Evolutionary conservation across 768 basidiomycete species (phyloP).

Genomic region (Suillus subluteus): DNA sequence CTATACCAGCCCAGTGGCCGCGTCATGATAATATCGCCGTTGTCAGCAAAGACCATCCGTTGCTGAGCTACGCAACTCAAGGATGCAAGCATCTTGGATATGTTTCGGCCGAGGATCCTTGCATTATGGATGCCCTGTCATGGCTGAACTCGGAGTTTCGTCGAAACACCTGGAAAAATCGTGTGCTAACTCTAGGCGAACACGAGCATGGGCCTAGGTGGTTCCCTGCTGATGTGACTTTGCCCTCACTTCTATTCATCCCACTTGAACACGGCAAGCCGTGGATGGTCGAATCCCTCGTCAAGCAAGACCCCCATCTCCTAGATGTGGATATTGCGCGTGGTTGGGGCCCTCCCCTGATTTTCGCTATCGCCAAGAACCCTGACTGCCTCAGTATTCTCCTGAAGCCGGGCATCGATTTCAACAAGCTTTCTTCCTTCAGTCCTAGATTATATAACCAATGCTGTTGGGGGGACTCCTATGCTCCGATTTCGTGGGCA

Average conservation of each 20-base stretch:
- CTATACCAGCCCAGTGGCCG: too few relatives aligned
- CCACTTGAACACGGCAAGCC: background rate
- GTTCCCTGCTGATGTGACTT: background rate
- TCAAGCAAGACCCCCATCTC: background rate
- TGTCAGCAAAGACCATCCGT: background rate
- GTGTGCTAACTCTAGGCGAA: too few relatives aligned
- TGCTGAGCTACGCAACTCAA: background rate
- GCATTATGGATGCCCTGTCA: background rate
- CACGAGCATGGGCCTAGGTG: background rate
- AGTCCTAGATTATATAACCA: accelerated
- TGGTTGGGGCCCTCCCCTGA: constrained; percentile 1
- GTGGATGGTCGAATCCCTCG: background rate
- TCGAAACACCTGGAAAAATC: background rate
- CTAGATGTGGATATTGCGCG: background rate
- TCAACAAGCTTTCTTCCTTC: background rate
- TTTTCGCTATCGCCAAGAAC: background rate
- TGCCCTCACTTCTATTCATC: background rate
- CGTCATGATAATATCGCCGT: too few relatives aligned
- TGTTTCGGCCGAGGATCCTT: background rate
- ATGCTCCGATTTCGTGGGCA: constrained; percentile 4
- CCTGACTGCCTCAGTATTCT: background rate
- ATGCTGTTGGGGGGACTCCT: background rate
- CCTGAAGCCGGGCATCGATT: background rate
- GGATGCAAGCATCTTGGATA: background rate
- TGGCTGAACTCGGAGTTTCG: background rate